A percentile compares a stretch with the other conserved stretches of the same genome.
Evolutionary conservation across 306 rosid genomes (phyloP).

Genomic region (Dryas octopetala): DNA sequence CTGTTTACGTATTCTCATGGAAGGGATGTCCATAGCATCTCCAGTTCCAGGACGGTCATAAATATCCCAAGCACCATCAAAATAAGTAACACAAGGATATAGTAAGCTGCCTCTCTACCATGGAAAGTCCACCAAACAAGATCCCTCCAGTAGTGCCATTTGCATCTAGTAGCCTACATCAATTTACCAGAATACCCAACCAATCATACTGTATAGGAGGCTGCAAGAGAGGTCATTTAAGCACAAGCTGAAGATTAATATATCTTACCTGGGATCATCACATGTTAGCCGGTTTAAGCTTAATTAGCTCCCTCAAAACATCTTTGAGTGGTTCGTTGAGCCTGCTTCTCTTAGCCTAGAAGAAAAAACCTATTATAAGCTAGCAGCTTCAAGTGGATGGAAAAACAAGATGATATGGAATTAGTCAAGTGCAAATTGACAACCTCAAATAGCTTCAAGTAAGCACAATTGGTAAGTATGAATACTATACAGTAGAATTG

Average conservation of each 20-base stretch:
- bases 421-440: not conserved
- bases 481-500: no score
- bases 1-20: not conserved
- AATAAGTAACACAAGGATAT: not conserved
- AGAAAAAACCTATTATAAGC: slow-evolving; percentile 3
- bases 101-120: slow-evolving; percentile 14
- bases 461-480: not conserved
- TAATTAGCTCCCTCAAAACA: slow-evolving; percentile 54
- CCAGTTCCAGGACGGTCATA: slow-evolving; percentile 1
- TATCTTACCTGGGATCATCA: slow-evolving; percentile 35
- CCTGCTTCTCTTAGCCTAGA: slow-evolving; percentile 53
- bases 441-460: not conserved
- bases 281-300: slow-evolving; percentile 36
- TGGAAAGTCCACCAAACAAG: slow-evolving; percentile 6
- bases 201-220: not conserved
- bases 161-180: slow-evolving; percentile 33
- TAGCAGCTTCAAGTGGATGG: slow-evolving; percentile 13
- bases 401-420: not conserved
- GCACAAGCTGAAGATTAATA: slow-evolving; percentile 4
- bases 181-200: slow-evolving; percentile 9
- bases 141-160: slow-evolving; percentile 8
- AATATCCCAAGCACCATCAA: not conserved
- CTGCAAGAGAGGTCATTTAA: slow-evolving; percentile 3
- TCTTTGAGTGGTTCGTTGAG: slow-evolving; percentile 45
- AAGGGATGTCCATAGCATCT: slow-evolving; percentile 9